Evolutionary conservation across 495 filamentous ascomycete genomes (phyloP).

Genomic region (Mycothermus thermophilus): DNA sequence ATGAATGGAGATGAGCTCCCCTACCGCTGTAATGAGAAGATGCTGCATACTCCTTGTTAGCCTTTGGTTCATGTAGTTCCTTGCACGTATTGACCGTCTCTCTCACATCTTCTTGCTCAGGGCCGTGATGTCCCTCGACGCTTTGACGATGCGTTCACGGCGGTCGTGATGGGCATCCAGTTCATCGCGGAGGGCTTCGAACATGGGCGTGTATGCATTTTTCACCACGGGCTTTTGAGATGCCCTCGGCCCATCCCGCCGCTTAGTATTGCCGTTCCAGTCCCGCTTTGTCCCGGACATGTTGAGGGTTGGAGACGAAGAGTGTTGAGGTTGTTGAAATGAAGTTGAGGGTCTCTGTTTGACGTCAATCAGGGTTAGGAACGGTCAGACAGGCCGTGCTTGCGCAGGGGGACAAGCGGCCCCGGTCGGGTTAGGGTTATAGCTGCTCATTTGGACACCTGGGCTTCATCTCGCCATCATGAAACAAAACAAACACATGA

Average conservation of each 20-base stretch:
- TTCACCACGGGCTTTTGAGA: conserved; percentile 16
- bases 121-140: conserved; percentile 79
- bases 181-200: conserved; percentile 70
- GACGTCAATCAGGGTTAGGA: too few species aligned
- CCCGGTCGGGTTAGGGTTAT: too few species aligned
- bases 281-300: conserved; percentile 45
- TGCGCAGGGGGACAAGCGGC: too few species aligned
- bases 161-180: conserved; percentile 91
- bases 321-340: neutral
- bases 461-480: too few species aligned
- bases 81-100: neutral
- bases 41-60: conserved; percentile 38
- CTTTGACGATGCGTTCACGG: conserved; percentile 77
- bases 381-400: too few species aligned
- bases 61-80: neutral
- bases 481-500: too few species aligned
- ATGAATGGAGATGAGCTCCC: neutral
- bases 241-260: conserved; percentile 19
- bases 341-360: neutral
- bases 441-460: too few species aligned
- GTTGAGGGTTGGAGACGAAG: neutral
- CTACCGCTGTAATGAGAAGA: conserved; percentile 86
- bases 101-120: conserved; percentile 91
- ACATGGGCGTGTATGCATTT: conserved; percentile 58
- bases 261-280: conserved; percentile 41